Evolutionary conservation across 371 early-diverging fungal genomes (phyloP).

Genomic region (Coemansia sp.): DNA sequence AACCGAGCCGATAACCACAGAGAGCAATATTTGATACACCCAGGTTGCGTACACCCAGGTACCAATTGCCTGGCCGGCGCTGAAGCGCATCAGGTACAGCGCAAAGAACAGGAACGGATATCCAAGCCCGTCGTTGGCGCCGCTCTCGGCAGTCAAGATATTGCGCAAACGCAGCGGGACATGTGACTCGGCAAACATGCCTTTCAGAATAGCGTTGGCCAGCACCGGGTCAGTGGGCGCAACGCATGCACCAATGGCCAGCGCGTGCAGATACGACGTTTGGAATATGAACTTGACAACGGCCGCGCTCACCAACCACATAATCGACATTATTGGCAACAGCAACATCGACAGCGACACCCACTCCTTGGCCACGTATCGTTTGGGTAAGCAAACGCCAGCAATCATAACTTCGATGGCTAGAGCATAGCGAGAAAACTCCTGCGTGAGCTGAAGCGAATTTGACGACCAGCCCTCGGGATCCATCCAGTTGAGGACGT

Average conservation of each 20-base stretch:
- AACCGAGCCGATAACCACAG: slow-evolving; percentile 73
- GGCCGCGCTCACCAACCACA: slow-evolving; percentile 81
- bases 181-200: slow-evolving; percentile 89
- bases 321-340: slow-evolving; percentile 79
- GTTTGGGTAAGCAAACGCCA: slow-evolving; percentile 75
- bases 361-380: slow-evolving; percentile 65
- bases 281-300: slow-evolving; percentile 60
- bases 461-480: slow-evolving; percentile 55
- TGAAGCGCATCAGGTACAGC: slow-evolving; percentile 60
- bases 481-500: slow-evolving; percentile 62
- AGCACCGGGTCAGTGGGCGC: slow-evolving; percentile 98
- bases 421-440: slow-evolving; percentile 75
- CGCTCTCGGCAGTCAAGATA: slow-evolving; percentile 83
- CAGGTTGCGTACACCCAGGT: slow-evolving; percentile 72
- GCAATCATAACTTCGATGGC: slow-evolving; percentile 90
- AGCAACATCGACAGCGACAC: slow-evolving; percentile 74
- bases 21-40: slow-evolving; percentile 71
- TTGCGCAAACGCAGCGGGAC: slow-evolving; percentile 80
- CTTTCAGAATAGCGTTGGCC: slow-evolving; percentile 91
- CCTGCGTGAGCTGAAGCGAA: slow-evolving; percentile 56
- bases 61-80: slow-evolving; percentile 60
- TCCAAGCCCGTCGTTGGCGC: slow-evolving; percentile 80
- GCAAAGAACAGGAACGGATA: slow-evolving; percentile 84
- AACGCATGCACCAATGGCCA: slow-evolving; percentile 85
- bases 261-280: slow-evolving; percentile 59